Base-by-base conservation (phyloP, 495 filamentous ascomycete species). In the Pyronema domesticum region DNA sequence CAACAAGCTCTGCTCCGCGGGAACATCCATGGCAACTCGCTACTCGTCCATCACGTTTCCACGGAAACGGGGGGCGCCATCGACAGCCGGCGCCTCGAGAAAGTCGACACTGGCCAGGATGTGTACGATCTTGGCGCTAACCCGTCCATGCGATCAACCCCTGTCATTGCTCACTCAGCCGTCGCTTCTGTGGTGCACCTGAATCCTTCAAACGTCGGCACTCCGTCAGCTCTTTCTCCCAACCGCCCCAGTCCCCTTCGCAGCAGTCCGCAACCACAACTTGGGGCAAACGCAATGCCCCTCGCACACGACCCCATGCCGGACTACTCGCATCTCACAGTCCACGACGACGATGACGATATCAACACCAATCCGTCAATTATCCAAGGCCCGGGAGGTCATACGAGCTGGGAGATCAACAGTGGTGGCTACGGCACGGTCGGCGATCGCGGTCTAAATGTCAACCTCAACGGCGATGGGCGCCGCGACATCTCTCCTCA, bases 281-380 rank as follows among this genome's bases (percentile, higher is more conserved):
- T 89, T 69, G 74, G 70, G 19, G 74, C 80, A 17, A 88, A 71
- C 65, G 76, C 78, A 55, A 55, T 86, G 45, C 82, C 82, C 11
- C 73, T 76, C 58, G 64, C 72, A 19, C 58, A 76, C 39, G 70
- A 82, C 63, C 78, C 78, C 6, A 72, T 86, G 70, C 82, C 78
- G 0, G 85, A 87, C 55, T 77, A 81, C 56, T 79, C 78, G 6
- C 68, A 75, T 57, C 74, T 75, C 58, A 71, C 74, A 45, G 43
- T 64, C 10, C 60, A 69, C 33, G 78, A 82, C 10, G 75, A 80
- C 34, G 80, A 81, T 46, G 61, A 72, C 23, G 84, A 87, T 46
- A 75, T 86, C 23, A 80, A 73, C 52, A 89, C 84, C 49, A 88
- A 88, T 63, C 84, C 84, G 18, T 86, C 84, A 1, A 76, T 81